Evolutionary conservation across 257 asterid species (phyloP).

Genomic region (Solanum chilense): DNA sequence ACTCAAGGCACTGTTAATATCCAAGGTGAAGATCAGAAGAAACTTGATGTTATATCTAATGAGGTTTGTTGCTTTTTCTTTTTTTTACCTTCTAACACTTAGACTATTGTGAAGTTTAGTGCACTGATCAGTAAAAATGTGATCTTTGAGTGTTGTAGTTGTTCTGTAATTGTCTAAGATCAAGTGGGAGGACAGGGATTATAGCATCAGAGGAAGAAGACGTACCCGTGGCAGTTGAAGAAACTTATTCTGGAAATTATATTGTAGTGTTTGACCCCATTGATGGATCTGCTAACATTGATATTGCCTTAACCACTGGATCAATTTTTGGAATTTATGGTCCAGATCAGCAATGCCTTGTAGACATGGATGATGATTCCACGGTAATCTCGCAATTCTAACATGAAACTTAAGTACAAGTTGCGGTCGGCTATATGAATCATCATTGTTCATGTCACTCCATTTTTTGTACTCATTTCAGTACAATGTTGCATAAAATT

Average conservation of each 20-base stretch:
- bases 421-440: background rate
- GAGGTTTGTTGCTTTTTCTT: conserved; percentile 29
- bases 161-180: conserved; percentile 69
- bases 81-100: background rate
- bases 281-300: conserved; percentile 84
- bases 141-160: conserved; percentile 23
- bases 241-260: conserved; percentile 75
- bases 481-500: background rate
- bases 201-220: conserved; percentile 93
- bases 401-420: background rate
- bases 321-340: conserved; percentile 75
- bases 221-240: conserved; percentile 82
- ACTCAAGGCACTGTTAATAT: conserved; percentile 64
- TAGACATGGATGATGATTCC: conserved; percentile 51
- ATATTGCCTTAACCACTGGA: conserved; percentile 72
- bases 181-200: conserved; percentile 76
- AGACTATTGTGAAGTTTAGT: background rate
- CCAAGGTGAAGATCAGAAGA: conserved; percentile 91
- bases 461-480: background rate
- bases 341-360: conserved; percentile 57
- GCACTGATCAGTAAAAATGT: background rate
- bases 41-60: conserved; percentile 72
- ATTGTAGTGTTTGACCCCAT: conserved; percentile 83
- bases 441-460: background rate
- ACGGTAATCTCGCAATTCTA: conserved; percentile 17